Evolutionary conservation across 805 yeast species (phyloP).

Genomic region (Candida xyloterini): DNA sequence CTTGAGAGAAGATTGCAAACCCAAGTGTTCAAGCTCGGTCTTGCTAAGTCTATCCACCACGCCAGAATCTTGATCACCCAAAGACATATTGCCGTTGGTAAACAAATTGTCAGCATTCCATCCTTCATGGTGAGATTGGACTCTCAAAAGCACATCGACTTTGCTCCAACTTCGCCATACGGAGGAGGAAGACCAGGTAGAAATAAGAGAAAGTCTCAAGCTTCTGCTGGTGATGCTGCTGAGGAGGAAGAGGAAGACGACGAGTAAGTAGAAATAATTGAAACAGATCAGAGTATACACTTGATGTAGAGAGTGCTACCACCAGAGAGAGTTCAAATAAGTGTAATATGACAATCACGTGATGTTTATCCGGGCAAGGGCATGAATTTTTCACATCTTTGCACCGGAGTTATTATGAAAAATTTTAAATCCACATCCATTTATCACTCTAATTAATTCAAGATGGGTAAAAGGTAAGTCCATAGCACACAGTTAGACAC

Average conservation of each 20-base stretch:
- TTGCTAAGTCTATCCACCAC: conserved; percentile 99
- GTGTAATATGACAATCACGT: conserved; percentile 10
- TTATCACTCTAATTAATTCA: conserved; percentile 25
- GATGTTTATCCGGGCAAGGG: conserved; percentile 5
- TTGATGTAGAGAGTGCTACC: neutral
- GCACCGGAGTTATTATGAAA: conserved; percentile 7
- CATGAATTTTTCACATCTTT: conserved; percentile 1
- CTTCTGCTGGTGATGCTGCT: conserved; percentile 61
- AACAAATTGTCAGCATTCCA: conserved; percentile 98
- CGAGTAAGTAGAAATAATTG: conserved; percentile 42
- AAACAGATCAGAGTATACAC: neutral
- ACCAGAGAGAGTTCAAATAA: too few species aligned
- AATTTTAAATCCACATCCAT: conserved; percentile 6
- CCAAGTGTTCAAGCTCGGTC: conserved; percentile 99
- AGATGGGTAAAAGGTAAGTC: conserved; percentile 52
- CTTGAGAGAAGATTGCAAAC: conserved; percentile 99
- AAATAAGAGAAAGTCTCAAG: conserved; percentile 92
- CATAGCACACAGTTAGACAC: conserved; percentile 72
- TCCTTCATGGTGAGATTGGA: conserved; percentile 99
- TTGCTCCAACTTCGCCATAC: conserved; percentile 98
- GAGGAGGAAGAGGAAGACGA: conserved; percentile 48
- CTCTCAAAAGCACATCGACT: conserved; percentile 99
- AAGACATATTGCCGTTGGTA: conserved; percentile 99
- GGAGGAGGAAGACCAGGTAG: conserved; percentile 99
- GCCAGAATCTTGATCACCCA: conserved; percentile 98